Percentiles rank a stretch among this genome's conserved stretches.
phyloP scores from a whole-genome alignment of 495 filamentous ascomycete species.

The Trichoderma erinaceum region DNA sequence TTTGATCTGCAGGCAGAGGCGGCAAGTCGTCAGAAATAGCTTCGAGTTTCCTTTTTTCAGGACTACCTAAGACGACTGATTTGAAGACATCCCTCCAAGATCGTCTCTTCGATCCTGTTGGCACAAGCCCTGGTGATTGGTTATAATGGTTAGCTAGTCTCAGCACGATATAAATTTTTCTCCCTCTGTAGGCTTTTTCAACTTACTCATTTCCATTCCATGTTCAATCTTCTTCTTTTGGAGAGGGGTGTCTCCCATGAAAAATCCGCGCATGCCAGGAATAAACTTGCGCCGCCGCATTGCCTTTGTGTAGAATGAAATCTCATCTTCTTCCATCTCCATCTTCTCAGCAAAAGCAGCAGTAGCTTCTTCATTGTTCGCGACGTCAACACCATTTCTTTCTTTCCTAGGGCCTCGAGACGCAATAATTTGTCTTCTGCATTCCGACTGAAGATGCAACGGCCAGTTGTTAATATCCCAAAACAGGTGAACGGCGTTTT shows the following conservation, averaged over 20 bases:
- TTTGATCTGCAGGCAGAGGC: neutral
- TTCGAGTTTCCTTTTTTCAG: too few relatives aligned
- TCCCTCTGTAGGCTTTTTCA: too few relatives aligned
- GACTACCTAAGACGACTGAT: neutral
- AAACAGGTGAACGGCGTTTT: neutral
- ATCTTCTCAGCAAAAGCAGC: neutral
- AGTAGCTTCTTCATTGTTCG: neutral
- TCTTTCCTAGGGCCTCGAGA: neutral
- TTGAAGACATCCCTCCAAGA: neutral
- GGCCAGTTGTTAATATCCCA: slow-evolving; percentile 17
- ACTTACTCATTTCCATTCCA: slow-evolving; percentile 13
- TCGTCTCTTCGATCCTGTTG: neutral
- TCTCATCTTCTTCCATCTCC: neutral
- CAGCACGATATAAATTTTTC: too few relatives aligned
- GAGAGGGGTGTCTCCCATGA: slow-evolving; percentile 1
- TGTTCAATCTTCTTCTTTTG: neutral
- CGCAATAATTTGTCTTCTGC: neutral
- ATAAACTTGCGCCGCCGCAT: neutral
- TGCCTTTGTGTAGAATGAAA: neutral
- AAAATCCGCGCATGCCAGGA: neutral
- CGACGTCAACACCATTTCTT: neutral
- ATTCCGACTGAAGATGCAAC: slow-evolving; percentile 11
- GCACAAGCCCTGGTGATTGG: neutral
- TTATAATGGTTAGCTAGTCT: too few relatives aligned
- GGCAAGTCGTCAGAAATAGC: neutral